These are phyloP conservation scores for Cyberlindnera euphorbiiphila DNA, from an alignment of 805 yeast genomes.

Conservation along the genomic window DNA sequence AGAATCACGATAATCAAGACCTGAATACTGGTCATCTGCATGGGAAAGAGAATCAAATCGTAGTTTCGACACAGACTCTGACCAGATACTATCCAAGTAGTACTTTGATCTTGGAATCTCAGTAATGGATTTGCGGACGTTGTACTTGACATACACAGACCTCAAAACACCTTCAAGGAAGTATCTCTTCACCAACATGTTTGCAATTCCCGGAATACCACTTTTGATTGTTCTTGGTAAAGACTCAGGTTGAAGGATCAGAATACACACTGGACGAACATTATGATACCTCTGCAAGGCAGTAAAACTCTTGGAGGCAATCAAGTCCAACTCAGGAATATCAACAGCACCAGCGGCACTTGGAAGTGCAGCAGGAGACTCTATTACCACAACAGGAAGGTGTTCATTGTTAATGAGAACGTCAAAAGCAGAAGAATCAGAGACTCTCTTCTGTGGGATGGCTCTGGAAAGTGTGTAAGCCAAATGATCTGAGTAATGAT, in stretches of 20 bases:
- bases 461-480: constrained; percentile 79
- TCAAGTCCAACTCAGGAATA: constrained; percentile 41
- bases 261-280: constrained; percentile 75
- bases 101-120: constrained; percentile 74
- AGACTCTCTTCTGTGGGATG: constrained; percentile 60
- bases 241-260: constrained; percentile 75
- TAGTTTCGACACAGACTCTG: constrained; percentile 49
- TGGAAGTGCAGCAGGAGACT: constrained; percentile 53
- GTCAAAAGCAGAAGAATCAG: constrained; percentile 91
- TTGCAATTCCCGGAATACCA: constrained; percentile 91
- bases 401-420: constrained; percentile 68
- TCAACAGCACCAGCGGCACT: constrained; percentile 30
- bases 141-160: constrained; percentile 81
- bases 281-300: constrained; percentile 56
- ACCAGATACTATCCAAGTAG: constrained; percentile 79
- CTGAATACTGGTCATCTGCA: constrained; percentile 71
- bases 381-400: constrained; percentile 81
- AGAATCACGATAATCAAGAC: constrained; percentile 72
- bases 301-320: constrained; percentile 44
- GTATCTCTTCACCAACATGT: constrained; percentile 73
- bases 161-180: constrained; percentile 75
- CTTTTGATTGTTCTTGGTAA: constrained; percentile 80
- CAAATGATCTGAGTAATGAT: constrained; percentile 84
- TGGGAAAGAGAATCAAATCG: constrained; percentile 58
- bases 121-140: constrained; percentile 57